A percentile compares a stretch with the other conserved stretches of the same genome.
Evolutionary conservation across 805 yeast species (phyloP).

Genomic region (Pichia kluyveri): DNA sequence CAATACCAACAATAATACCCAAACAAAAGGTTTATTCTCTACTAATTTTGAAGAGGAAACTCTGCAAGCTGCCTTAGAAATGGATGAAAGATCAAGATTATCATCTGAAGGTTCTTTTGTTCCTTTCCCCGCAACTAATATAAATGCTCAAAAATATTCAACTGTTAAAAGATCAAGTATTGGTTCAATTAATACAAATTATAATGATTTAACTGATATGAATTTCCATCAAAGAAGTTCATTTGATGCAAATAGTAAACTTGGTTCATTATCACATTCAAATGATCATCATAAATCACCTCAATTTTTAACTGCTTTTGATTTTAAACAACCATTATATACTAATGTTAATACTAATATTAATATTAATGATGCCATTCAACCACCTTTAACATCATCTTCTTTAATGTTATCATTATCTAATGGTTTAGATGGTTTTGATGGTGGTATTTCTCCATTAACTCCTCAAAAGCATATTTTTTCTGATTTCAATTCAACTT

Average conservation of each 20-base stretch:
- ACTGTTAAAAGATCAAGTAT: neutral
- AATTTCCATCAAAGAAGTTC: neutral
- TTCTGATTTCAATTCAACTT: neutral
- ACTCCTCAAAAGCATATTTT: neutral
- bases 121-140: too few species aligned
- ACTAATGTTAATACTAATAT: neutral
- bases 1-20: neutral
- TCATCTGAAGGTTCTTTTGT: too few species aligned
- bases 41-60: neutral
- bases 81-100: neutral
- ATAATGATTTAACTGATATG: neutral
- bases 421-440: neutral
- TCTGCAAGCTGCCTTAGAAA: neutral
- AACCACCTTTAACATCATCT: neutral
- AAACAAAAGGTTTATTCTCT: neutral
- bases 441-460: neutral
- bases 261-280: conserved; percentile 2
- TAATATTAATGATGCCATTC: neutral
- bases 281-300: conserved; percentile 1
- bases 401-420: neutral
- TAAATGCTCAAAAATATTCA: too few species aligned
- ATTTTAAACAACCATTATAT: neutral
- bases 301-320: neutral
- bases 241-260: conserved; percentile 2
- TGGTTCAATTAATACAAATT: too few species aligned